Conservation (phyloP, 2,329 filamentous ascomycete species). For the Cadophora luteo-olivacea region DNA sequence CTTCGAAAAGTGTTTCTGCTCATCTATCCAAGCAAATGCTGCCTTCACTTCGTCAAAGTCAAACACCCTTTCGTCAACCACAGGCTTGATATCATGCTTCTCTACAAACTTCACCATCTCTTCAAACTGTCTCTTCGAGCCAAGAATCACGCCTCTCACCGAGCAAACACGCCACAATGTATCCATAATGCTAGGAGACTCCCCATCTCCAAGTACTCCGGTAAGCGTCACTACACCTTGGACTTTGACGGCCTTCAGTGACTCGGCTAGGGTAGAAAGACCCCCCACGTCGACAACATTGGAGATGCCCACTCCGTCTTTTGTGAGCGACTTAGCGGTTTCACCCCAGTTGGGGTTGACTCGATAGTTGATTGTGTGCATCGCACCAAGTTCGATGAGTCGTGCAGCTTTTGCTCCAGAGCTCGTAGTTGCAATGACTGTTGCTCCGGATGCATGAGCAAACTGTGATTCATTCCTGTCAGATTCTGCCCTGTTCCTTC, state of each 20-base stretch:
- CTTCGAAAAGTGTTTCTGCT: conserved; percentile 55
- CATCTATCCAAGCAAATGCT: conserved; percentile 54
- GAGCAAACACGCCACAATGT: conserved; percentile 38
- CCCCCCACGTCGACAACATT: conserved; percentile 63
- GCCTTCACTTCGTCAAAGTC: conserved; percentile 51
- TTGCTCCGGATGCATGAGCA: conserved; percentile 10
- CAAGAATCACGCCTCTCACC: conserved; percentile 53
- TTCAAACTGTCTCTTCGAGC: conserved; percentile 53
- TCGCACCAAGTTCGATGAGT: conserved; percentile 4
- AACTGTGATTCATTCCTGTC: background rate
- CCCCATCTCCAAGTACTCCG: conserved; percentile 38
- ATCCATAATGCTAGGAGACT: conserved; percentile 13
- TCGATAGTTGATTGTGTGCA: conserved; percentile 13
- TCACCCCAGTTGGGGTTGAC: conserved; percentile 6
- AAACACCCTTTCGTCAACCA: conserved; percentile 52
- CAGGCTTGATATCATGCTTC: conserved; percentile 49
- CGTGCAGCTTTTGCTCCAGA: background rate
- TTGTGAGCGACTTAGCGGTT: background rate
- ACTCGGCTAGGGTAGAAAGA: conserved; percentile 62
- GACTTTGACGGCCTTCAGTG: conserved; percentile 54
- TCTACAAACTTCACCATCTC: conserved; percentile 50
- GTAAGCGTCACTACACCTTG: conserved; percentile 48
- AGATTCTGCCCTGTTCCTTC: background rate
- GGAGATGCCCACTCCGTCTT: conserved; percentile 49
- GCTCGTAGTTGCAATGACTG: conserved; percentile 12